These are phyloP conservation scores for Jacaranda mimosifolia DNA, from an alignment of 257 asterid species.

Conservation along the genomic window DNA sequence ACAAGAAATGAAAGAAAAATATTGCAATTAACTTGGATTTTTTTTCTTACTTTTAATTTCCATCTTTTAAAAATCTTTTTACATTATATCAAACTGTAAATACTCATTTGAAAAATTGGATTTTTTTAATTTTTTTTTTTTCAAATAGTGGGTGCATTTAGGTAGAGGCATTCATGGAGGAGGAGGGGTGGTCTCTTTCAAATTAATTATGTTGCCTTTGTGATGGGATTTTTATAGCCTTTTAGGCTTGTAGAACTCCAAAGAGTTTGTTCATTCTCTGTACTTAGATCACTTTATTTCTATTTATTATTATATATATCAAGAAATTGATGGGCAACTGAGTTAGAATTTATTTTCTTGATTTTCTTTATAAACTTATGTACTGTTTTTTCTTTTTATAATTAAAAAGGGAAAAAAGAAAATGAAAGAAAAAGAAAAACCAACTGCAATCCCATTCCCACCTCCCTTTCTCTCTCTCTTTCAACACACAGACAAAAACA, in stretches of 20 bases:
- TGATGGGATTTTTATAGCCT: not conserved
- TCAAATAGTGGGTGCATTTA: slow-evolving; percentile 44
- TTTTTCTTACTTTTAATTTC: not conserved
- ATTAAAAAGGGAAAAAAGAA: not conserved
- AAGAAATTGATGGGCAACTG: not conserved
- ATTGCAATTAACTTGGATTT: not conserved
- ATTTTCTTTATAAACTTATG: not conserved
- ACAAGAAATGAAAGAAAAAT: not conserved
- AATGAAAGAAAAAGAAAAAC: not conserved
- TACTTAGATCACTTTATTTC: too few relatives aligned
- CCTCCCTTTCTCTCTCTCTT: slow-evolving; percentile 32
- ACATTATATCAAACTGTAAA: too few relatives aligned
- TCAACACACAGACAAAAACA: slow-evolving; percentile 28
- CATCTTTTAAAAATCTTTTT: too few relatives aligned
- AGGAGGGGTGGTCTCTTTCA: slow-evolving; percentile 54
- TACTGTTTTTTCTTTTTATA: not conserved
- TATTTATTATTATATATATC: too few relatives aligned
- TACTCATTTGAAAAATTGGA: too few relatives aligned
- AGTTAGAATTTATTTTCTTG: not conserved
- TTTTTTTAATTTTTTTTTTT: not conserved
- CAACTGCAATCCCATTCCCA: slow-evolving; percentile 29
- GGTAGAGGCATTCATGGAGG: slow-evolving; percentile 56
- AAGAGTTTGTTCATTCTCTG: not conserved
- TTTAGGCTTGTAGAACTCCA: not conserved
- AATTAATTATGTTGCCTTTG: slow-evolving; percentile 52